Base-by-base conservation (phyloP, 805 yeast genomes). In the Schwanniomyces pseudopolymorphus region DNA sequence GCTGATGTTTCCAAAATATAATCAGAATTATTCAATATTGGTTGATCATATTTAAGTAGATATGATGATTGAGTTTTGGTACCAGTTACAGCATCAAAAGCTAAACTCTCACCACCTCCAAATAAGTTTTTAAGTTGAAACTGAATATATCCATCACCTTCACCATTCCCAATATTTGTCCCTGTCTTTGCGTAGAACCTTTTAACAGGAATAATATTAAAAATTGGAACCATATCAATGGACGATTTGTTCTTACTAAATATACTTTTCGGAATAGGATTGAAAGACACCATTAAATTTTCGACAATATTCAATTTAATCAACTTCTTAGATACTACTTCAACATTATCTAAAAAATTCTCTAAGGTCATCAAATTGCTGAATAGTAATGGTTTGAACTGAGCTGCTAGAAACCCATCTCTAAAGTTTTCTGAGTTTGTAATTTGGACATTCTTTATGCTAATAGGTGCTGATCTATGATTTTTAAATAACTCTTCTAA, bases 111-210 rank as follows among this genome's bases (percentile, higher is more conserved):
- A 3, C 78, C 83, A 8, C 84, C 85, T 0, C 84, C 85, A 64
- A 79, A 77, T 16, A 80, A 58, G 55, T 80, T 80, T 44, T 72
- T 72, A 60, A 78, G 55, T 70, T 63, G 90, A 46, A 91, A 80
- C 26, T 88, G 84, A 40, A 89, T 75, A 59, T 91, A 90, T 1
- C 97, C 98, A 60, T 88, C 94, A 25, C 97, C 99, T 70, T 94
- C 98, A 26, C 96, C 96, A 60, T 94, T 92, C 1, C 98, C 98
- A 6, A 94, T 80, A 64, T 90, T 91, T 1, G 98, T 94, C 3
- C 99, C 99, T 1, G 97, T 88, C 56, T 87, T 87, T 44, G 96
- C 91, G 49, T 79, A 77, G 56, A 90, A 86, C 53, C 79, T 77
- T 55, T 89, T 89, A 3, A 78, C 78, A 0, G 92, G 91, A 4